Base-by-base conservation (phyloP, 306 rosid genomes). In the Abrus pulchellus region DNA sequence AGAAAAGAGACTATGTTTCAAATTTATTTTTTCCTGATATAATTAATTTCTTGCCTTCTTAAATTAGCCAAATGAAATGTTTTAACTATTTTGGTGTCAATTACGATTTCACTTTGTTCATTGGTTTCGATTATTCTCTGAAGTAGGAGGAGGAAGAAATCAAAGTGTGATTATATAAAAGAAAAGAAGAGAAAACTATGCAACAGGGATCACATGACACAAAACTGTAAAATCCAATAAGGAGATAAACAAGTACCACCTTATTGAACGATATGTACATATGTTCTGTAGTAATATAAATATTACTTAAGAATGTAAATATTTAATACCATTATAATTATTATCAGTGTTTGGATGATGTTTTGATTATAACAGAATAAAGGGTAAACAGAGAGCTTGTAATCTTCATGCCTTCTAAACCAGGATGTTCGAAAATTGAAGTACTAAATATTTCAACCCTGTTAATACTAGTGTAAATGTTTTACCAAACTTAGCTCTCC, bases 381-480 rank as follows among this genome's bases (percentile, higher is more conserved):
- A 2, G 1, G 43, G 4, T 10, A 8, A 62, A 61, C 62, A 14
- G 45, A 36, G 34, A 47, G 48, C 34, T 32, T 73, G 84, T 56
- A 82, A 40, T 54, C 27, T 64, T 64, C 84, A 79, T 74, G 80
- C 68, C 57, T 48, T 75, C 14, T 11, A 29, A 34, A 63, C 32
- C n/a, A 70, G 3, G 29, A 30, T 71, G 13, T 43, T 33, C 60
- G 52, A 76, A 61, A 83, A 36, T 78, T 65, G 38, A 36, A 60
- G 41, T 45, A 10, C 2, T 14, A 53, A 20, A 9, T 78, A 55
- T 45, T 33, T 53, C 20, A 33, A 61, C 48, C 48, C 1, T 47
- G 5, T 60, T 56, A 36, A 14, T 30, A 68, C 50, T 56, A 68
- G 44, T 62, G 3, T 76, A 9, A 11, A 11, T 72, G 6, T 74